Evolutionary conservation across 176 grass and related monocot species (phyloP).

Genomic region (Cenchrus fungigraminus): DNA sequence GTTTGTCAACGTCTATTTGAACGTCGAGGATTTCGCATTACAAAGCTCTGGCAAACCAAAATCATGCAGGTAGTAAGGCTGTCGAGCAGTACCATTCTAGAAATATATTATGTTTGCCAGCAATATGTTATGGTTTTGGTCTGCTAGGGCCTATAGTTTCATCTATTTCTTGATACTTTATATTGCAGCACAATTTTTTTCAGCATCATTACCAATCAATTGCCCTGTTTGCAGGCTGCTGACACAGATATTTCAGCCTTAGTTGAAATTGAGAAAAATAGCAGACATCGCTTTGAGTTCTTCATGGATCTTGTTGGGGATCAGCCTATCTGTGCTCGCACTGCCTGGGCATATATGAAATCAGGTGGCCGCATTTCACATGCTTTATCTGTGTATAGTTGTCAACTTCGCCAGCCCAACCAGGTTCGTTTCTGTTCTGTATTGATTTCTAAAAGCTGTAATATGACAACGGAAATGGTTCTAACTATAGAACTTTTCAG

Average conservation of each 20-base stretch:
- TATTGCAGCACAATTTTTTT: neutral
- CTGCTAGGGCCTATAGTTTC: conserved; percentile 22
- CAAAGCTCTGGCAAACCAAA: conserved; percentile 98
- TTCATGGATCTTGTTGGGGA: conserved; percentile 98
- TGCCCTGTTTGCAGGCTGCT: conserved; percentile 72
- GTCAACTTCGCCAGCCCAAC: conserved; percentile 92
- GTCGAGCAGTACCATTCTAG: neutral
- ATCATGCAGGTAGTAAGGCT: conserved; percentile 82
- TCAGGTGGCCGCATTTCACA: conserved; percentile 97
- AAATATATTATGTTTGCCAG: conserved; percentile 25
- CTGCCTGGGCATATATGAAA: conserved; percentile 95
- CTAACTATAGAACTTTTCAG: conserved; percentile 57
- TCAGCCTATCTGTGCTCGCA: conserved; percentile 96
- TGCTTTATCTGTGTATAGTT: conserved; percentile 96
- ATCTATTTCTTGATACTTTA: conserved; percentile 11
- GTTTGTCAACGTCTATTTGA: conserved; percentile 88
- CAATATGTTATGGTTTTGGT: conserved; percentile 21
- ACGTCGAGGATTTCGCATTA: conserved; percentile 87
- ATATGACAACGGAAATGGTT: neutral
- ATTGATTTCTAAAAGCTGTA: conserved; percentile 16
- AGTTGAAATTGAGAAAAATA: conserved; percentile 99
- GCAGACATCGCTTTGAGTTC: conserved; percentile 93
- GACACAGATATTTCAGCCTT: conserved; percentile 99
- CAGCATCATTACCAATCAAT: conserved; percentile 30
- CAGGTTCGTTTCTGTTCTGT: conserved; percentile 60